phyloP scores from a whole-genome alignment of 805 yeast species.

The Metschnikowia corniflorae region DNA sequence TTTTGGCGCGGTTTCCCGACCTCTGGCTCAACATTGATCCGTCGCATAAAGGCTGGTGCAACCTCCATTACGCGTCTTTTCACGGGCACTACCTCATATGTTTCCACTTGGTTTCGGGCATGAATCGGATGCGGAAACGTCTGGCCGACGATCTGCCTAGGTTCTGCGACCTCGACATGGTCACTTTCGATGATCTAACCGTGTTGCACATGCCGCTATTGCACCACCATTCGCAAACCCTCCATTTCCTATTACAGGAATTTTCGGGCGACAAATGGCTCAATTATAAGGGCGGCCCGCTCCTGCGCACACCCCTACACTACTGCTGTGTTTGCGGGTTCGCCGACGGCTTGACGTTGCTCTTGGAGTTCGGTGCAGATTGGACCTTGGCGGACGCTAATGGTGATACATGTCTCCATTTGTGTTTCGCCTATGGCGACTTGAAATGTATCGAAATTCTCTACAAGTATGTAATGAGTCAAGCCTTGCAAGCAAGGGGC shows the following conservation, averaged over 20 bases:
- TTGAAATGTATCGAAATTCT: conserved; percentile 43
- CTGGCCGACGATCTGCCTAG: background rate
- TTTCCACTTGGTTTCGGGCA: conserved; percentile 48
- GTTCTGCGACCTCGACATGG: conserved; percentile 26
- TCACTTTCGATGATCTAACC: conserved; percentile 55
- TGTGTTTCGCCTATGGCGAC: conserved; percentile 59
- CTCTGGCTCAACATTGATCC: conserved; percentile 68
- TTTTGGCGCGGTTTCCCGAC: conserved; percentile 66
- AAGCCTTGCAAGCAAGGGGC: background rate
- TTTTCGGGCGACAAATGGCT: conserved; percentile 43
- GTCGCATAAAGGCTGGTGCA: conserved; percentile 69
- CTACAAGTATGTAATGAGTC: conserved; percentile 9
- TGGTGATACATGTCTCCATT: conserved; percentile 38
- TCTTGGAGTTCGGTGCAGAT: conserved; percentile 69
- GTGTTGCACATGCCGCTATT: conserved; percentile 68
- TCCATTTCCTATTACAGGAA: conserved; percentile 61
- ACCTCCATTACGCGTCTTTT: conserved; percentile 75
- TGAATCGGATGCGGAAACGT: conserved; percentile 21
- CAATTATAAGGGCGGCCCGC: conserved; percentile 51
- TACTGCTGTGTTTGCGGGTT: conserved; percentile 59
- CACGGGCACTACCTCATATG: conserved; percentile 70
- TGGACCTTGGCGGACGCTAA: conserved; percentile 26
- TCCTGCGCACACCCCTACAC: conserved; percentile 59
- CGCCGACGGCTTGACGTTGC: conserved; percentile 57
- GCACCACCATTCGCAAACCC: conserved; percentile 60